phyloP scores from a whole-genome alignment of 495 filamentous ascomycete genomes.

The Saxophila tyrrhenica region DNA sequence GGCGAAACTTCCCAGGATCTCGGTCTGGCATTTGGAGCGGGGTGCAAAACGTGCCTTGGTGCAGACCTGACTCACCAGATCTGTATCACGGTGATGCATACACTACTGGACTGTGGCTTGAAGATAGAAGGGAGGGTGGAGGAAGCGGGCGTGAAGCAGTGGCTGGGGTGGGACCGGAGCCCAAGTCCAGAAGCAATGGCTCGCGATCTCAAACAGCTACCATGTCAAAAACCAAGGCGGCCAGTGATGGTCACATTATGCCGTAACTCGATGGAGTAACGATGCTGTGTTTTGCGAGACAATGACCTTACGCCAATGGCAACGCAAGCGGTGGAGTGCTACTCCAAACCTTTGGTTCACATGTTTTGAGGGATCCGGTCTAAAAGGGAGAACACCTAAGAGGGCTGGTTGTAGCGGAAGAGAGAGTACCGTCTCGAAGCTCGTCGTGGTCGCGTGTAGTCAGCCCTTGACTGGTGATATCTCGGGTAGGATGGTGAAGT shows the following conservation, averaged over 20 bases:
- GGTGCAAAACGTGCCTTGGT: constrained; percentile 24
- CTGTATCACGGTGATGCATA: constrained; percentile 14
- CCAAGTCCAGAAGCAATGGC: constrained; percentile 20
- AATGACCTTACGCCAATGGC: too few relatives aligned
- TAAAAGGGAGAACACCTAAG: too few relatives aligned
- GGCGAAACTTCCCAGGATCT: not conserved
- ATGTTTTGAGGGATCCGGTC: too few relatives aligned
- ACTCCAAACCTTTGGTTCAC: too few relatives aligned
- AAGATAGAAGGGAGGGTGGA: constrained; percentile 1
- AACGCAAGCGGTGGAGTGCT: too few relatives aligned
- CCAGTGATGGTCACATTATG: not conserved
- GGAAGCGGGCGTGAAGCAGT: constrained; percentile 19
- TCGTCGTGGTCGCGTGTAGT: too few relatives aligned
- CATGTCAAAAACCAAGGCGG: constrained; percentile 4
- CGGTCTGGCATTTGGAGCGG: constrained; percentile 23
- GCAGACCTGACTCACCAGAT: constrained; percentile 9
- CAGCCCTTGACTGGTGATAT: too few relatives aligned
- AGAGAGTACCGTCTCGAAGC: too few relatives aligned
- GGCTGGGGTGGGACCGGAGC: constrained; percentile 22
- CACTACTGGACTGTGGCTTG: not conserved
- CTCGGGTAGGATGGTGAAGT: too few relatives aligned
- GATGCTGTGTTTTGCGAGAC: too few relatives aligned
- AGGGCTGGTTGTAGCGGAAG: too few relatives aligned
- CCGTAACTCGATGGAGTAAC: too few relatives aligned
- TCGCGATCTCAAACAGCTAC: constrained; percentile 26